A percentile compares a stretch with the other conserved stretches of the same genome.
phyloP scores from a whole-genome alignment of 2,329 filamentous ascomycete genomes.

The Exutisphaerella laricina region DNA sequence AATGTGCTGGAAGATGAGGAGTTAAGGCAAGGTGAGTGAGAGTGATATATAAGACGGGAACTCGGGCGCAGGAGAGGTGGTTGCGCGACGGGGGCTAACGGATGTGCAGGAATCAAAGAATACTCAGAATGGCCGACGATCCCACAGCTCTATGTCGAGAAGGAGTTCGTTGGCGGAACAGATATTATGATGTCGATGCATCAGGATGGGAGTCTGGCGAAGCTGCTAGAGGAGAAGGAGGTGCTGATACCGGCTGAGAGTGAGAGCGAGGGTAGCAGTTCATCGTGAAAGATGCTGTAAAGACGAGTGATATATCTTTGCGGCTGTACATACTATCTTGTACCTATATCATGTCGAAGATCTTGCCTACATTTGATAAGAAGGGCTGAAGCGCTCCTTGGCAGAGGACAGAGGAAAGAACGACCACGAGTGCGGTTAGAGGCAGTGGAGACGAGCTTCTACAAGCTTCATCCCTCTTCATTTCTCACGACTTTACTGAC shows the following conservation, averaged over 20 bases:
- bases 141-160: constrained; percentile 89
- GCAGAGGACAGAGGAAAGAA: no score
- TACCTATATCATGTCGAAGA: constrained; percentile 1
- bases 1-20: constrained; percentile 93
- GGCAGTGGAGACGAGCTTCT: no score
- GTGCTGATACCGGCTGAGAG: constrained; percentile 64
- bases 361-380: no score
- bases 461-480: not conserved
- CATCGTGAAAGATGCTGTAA: constrained; percentile 8
- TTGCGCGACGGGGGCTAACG: not conserved
- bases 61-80: not conserved
- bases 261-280: constrained; percentile 35
- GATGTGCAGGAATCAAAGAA: constrained; percentile 81
- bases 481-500: not conserved
- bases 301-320: not conserved
- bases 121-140: constrained; percentile 99
- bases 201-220: constrained; percentile 87
- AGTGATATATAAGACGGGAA: not conserved
- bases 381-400: no score
- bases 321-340: constrained; percentile 10
- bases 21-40: constrained; percentile 64
- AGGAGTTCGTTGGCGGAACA: constrained; percentile 96
- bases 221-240: constrained; percentile 84
- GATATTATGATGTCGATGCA: constrained; percentile 98
- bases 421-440: no score